Evolutionary conservation across 768 basidiomycete species (phyloP), one percentile per base, ranked within the genome.

Genomic region (Leccinum truebloodii): DNA sequence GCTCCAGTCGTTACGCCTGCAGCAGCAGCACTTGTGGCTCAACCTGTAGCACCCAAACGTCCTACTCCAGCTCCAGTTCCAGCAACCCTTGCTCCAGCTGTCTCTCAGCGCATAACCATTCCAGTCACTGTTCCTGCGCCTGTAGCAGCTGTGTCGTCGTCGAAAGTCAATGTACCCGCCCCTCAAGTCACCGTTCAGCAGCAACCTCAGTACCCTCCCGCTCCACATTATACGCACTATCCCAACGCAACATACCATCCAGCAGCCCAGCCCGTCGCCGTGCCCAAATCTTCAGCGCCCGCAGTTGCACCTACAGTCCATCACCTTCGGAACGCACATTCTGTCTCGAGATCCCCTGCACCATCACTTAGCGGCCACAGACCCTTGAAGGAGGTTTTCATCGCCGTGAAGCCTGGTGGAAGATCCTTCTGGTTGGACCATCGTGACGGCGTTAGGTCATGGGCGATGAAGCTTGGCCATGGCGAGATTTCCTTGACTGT

Each of bases 371-470:
- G 59, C 63, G 70, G 75, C 6, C 66, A 67, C 52, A 81, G 81
- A 57, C 83, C 79, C 57, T 73, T 90, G 60, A 83, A 81, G 62
- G 78, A 77, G 41, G 78, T 88, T 37, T 77, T 70, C n/a, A 68
- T 88, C 58, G 76, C 73, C 41, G 80, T 85, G n/a, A 77, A 85
- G 52, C 90, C 90, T 12, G 75, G 73, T 10, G 86, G 83, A 32
- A 79, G 92, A 44, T 76, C 76, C 20, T 72, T 93, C 41, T 76
- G 75, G 32, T 76, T 94, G 32, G 86, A 90, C 66, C 75, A 85
- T 58, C 79, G 79, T 48, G 88, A 91, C 55, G 89, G 90, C 4
- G 92, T 93, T 52, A 84, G 81, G 68, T 83, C 75, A 37, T 93
- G 92, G 92, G 83, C 84, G 4, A 76, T 91, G 71, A 80, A 86